phyloP scores from a whole-genome alignment of 75 land plant genomes.

The Isoetes taiwanensis region DNA sequence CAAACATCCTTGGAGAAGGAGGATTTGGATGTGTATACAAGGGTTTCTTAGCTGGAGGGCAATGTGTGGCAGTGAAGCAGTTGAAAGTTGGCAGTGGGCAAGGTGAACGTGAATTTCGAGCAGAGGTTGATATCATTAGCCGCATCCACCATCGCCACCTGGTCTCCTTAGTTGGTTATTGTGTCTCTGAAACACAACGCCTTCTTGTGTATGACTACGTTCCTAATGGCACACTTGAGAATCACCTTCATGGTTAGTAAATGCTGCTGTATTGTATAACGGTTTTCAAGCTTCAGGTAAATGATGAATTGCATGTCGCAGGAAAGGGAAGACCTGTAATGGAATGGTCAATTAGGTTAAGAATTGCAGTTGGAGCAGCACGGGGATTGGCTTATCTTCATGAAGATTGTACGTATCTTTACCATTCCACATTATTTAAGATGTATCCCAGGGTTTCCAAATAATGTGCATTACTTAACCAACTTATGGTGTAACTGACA shows the following conservation, averaged over 20 bases:
- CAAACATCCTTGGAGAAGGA: conserved; percentile 53
- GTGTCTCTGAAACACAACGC: conserved; percentile 46
- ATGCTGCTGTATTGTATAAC: background rate
- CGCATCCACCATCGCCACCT: conserved; percentile 81
- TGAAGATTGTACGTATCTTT: conserved; percentile 45
- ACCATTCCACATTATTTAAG: background rate
- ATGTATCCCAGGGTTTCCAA: too few species aligned
- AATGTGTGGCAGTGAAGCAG: conserved; percentile 66
- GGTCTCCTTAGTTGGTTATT: conserved; percentile 84
- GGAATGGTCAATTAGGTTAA: conserved; percentile 54
- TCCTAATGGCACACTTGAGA: conserved; percentile 58
- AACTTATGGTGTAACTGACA: too few species aligned
- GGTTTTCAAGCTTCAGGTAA: background rate
- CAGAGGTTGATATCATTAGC: conserved; percentile 80
- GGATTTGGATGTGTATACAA: conserved; percentile 77
- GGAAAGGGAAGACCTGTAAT: conserved; percentile 38
- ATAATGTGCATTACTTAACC: too few species aligned
- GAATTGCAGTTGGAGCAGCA: conserved; percentile 56
- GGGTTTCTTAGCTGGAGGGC: conserved; percentile 43
- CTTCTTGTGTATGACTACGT: conserved; percentile 76
- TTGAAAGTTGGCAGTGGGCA: conserved; percentile 58
- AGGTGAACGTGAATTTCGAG: conserved; percentile 70
- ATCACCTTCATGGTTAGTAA: conserved; percentile 58
- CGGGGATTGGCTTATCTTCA: conserved; percentile 61
- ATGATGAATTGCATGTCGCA: conserved; percentile 11